phyloP scores from a whole-genome alignment of 1,284 basidiomycete genomes.

The Ceratobasidium sp. region DNA sequence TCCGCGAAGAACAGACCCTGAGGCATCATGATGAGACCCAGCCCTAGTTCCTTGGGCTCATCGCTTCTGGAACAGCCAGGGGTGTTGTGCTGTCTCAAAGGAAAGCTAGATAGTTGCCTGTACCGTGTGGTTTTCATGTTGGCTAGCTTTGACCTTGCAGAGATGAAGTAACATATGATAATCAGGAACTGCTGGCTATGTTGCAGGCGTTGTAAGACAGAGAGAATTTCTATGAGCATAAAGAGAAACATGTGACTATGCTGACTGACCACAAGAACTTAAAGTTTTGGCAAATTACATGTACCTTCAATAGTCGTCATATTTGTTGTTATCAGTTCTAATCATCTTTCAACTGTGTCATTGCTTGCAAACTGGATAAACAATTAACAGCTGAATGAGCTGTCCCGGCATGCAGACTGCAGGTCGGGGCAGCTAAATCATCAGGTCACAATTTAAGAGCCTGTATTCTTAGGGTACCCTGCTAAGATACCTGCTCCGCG shows the following conservation, averaged over 20 bases:
- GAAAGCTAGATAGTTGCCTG: background rate
- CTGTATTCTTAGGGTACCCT: background rate
- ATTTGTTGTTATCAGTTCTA: slow-evolving; percentile 49
- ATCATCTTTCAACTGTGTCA: slow-evolving; percentile 45
- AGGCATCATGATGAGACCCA: background rate
- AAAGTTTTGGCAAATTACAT: slow-evolving; percentile 47
- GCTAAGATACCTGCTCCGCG: background rate
- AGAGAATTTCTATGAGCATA: slow-evolving; percentile 49
- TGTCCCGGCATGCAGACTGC: slow-evolving; percentile 47
- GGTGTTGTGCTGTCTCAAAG: background rate
- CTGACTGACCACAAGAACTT: slow-evolving; percentile 49
- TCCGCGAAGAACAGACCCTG: slow-evolving; percentile 4
- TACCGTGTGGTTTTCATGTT: slow-evolving; percentile 27
- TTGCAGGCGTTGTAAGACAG: slow-evolving; percentile 46
- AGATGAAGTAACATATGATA: slow-evolving; percentile 54
- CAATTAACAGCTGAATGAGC: slow-evolving; percentile 48
- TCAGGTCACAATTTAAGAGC: background rate
- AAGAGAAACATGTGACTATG: slow-evolving; percentile 41
- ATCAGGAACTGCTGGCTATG: slow-evolving; percentile 54
- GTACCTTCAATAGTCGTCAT: slow-evolving; percentile 47
- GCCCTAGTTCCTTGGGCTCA: slow-evolving; percentile 26
- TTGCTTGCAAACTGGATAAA: slow-evolving; percentile 49
- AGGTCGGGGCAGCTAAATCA: background rate
- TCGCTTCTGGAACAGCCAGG: slow-evolving; percentile 11
- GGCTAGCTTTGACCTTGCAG: slow-evolving; percentile 44